Evolutionary conservation across 345 rosid genomes (phyloP).

Genomic region (Citrus trifoliata): DNA sequence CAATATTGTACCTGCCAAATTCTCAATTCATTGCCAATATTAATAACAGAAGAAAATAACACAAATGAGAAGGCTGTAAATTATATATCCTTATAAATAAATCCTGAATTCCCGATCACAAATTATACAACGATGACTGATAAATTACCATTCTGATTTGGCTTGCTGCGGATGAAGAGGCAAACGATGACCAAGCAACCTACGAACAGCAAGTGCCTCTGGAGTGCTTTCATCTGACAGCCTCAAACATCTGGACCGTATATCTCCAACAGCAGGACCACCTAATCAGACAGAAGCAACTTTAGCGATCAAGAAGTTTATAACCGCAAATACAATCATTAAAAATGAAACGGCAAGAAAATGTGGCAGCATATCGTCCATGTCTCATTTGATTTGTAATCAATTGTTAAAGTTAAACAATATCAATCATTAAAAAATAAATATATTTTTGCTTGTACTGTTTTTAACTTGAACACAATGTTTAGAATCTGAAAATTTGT

Average conservation of each 20-base stretch:
- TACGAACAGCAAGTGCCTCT: constrained; percentile 89
- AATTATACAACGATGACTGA: background rate
- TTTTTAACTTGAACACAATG: background rate
- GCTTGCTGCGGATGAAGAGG: constrained; percentile 55
- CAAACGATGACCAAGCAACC: constrained; percentile 87
- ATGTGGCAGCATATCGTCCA: background rate
- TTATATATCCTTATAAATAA: background rate
- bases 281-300: constrained; percentile 32
- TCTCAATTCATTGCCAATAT: constrained; percentile 25
- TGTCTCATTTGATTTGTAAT: background rate
- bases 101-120: background rate
- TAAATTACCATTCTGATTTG: constrained; percentile 78
- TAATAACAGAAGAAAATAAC: background rate
- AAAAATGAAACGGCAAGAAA: background rate
- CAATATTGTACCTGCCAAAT: constrained; percentile 77
- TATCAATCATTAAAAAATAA: no score
- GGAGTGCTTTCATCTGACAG: constrained; percentile 80
- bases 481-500: background rate
- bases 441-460: no score
- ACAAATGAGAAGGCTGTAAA: background rate
- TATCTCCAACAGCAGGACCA: constrained; percentile 98
- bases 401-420: background rate
- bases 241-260: constrained; percentile 91
- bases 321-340: background rate
- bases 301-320: background rate